phyloP scores from a whole-genome alignment of 2,329 filamentous ascomycete genomes.

The Claviceps purpurea region DNA sequence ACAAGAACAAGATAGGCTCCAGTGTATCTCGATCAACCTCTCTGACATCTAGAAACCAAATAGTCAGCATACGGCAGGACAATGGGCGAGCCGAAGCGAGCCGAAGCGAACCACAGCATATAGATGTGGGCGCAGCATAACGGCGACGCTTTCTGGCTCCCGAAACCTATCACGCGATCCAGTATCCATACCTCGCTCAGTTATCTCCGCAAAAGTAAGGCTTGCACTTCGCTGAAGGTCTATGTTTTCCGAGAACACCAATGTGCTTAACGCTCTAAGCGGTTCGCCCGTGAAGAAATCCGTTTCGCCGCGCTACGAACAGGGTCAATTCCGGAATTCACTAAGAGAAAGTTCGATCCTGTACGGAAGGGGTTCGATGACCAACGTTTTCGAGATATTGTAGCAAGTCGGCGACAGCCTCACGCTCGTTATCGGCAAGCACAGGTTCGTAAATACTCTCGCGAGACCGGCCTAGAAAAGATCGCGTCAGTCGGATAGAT shows the following conservation, averaged over 20 bases:
- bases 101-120: no score
- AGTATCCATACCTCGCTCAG: constrained; percentile 67
- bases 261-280: constrained; percentile 80
- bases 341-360: background rate
- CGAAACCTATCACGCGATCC: background rate
- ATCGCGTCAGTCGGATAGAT: constrained; percentile 15
- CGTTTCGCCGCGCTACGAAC: constrained; percentile 70
- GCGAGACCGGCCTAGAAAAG: constrained; percentile 51
- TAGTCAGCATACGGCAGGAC: constrained; percentile 1
- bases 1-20: constrained; percentile 86
- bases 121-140: background rate
- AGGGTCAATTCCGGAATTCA: constrained; percentile 1
- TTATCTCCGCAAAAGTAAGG: constrained; percentile 97
- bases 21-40: constrained; percentile 92
- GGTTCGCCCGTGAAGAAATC: constrained; percentile 98
- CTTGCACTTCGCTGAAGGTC: constrained; percentile 95
- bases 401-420: constrained; percentile 88
- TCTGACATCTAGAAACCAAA: constrained; percentile 59
- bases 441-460: constrained; percentile 77
- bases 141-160: background rate
- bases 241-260: constrained; percentile 98
- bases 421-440: constrained; percentile 87
- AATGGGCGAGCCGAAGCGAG: background rate
- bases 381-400: constrained; percentile 92
- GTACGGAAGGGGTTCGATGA: constrained; percentile 7